Evolutionary conservation across 495 filamentous ascomycete species (phyloP), one percentile per base, ranked within the genome.

Genomic region (Neurospora pannonica): DNA sequence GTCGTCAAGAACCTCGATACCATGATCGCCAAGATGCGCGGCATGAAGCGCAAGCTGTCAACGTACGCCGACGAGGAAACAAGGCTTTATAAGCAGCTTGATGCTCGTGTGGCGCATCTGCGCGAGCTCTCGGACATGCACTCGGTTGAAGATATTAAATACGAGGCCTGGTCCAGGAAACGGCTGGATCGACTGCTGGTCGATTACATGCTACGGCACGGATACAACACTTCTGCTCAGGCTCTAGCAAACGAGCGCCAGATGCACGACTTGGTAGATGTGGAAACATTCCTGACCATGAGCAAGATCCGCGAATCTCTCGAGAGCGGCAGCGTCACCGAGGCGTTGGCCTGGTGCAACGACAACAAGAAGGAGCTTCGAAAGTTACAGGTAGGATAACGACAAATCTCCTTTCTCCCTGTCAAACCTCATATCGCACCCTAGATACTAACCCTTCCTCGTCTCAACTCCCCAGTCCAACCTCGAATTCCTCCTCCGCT

Each of bases 401-500:
- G 7, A 36, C 15, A 7, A 37, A 73, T 11, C 5, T 28, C 17
- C 21, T 0, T 76, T 21, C 38, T 36, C 38, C 3, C n/a, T 1
- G 75, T 70, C 43, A 38, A 38, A 17, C 11, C 48, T 73, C 54
- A 36, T 74, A 60, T 5, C 17, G 21, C 69, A 72, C 24, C 15
- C 70, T n/a, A n/a, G n/a, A n/a, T 72, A 70, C 80, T 86, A 75
- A 87, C 74, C 9, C 19, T 48, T 21, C 21, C 48, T 15, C 11
- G 0, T 40, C 28, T 37, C 1, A n/a, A 75, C 37, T 48, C 60
- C 39, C 21, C 81, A 95, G 91, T 94, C 91, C 77, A 94, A 92
- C 71, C 88, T 99, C 37, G 97, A 98, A 80, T 96, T 97, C 79
- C 92, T 97, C 86, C 88, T 99, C 11, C 90, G 97, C n/a, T 86